phyloP scores from a whole-genome alignment of 2,329 filamentous ascomycete species.

The Aquanectria penicillioides region DNA sequence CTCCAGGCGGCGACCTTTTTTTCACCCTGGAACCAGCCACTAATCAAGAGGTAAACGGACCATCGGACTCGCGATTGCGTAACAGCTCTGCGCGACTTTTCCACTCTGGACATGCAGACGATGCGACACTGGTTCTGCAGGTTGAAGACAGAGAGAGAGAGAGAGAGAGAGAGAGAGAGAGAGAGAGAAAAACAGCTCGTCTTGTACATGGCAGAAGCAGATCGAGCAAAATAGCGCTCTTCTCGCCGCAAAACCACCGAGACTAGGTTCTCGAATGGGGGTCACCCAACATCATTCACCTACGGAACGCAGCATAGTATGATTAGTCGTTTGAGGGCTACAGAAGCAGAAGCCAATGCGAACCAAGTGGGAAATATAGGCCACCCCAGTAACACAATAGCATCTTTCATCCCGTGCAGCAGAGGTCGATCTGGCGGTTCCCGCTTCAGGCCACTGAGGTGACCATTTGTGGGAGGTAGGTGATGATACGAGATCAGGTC shows the following conservation, averaged over 20 bases:
- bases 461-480: constrained; percentile 17
- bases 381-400: background rate
- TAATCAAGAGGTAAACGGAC: background rate
- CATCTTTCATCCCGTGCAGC: background rate
- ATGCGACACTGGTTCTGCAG: constrained; percentile 10
- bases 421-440: constrained; percentile 28
- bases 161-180: too few relatives aligned
- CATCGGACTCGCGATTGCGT: constrained; percentile 4
- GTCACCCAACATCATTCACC: background rate
- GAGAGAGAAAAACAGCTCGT: background rate
- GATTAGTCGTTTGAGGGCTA: background rate
- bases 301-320: background rate
- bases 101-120: constrained; percentile 1
- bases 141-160: background rate
- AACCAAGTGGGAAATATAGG: background rate
- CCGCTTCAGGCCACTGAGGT: background rate
- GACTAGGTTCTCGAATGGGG: constrained; percentile 4
- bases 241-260: constrained; percentile 29
- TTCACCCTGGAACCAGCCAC: constrained; percentile 6
- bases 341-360: background rate
- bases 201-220: constrained; percentile 12
- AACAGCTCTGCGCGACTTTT: background rate
- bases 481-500: constrained; percentile 21
- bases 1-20: constrained; percentile 8
- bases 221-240: constrained; percentile 12